Evolutionary conservation across 2,329 filamentous ascomycete genomes (phyloP), one percentile per base, ranked within the genome.

Genomic region (Neobulgaria alba): DNA sequence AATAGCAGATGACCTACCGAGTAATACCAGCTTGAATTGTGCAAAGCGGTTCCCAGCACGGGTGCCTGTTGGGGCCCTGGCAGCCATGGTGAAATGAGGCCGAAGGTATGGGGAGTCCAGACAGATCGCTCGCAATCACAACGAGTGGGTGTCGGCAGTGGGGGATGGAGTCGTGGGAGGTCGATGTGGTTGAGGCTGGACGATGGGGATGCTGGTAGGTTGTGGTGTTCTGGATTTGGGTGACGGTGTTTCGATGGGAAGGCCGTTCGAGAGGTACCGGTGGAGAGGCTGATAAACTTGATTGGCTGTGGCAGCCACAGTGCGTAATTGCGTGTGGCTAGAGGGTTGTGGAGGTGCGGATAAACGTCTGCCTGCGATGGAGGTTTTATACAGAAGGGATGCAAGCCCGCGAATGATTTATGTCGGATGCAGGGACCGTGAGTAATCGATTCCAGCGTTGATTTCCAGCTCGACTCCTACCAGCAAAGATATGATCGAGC

Each of bases 11-110:
- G 15, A 61, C 82, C 55, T 77, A 96, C 92, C 92, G 52, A 98
- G 75, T 61, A 98, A 73, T 53, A 98, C 92, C 57, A 98, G 77
- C 75, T 98, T 98, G 72, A 98, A 98, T 75, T 98, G 92, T 58
- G 92, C 90, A 67, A 98, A 96, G 60, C 90, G 82, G 67, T 85
- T 77, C 73, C 72, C 67, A 61, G 73, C 75, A 57, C 75, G 74
- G 55, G 72, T 67, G 57, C 72, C 74, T 54, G 73, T 69, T 57
- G 67, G 80, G 69, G 79, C 79, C 79, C 88, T 80, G 65, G 85
- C 77, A 67, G 89, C 85, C 90, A 96, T 96, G 21, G 57, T 72
- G 62, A 52, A 48, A 45, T 43, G 43, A 39, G 37, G 20, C 39
- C 38, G 39, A 40, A 39, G 38, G n/a, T n/a, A n/a, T n/a, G n/a